Base-by-base conservation (phyloP, 2,329 filamentous ascomycete genomes). In the Periconia digitata region DNA sequence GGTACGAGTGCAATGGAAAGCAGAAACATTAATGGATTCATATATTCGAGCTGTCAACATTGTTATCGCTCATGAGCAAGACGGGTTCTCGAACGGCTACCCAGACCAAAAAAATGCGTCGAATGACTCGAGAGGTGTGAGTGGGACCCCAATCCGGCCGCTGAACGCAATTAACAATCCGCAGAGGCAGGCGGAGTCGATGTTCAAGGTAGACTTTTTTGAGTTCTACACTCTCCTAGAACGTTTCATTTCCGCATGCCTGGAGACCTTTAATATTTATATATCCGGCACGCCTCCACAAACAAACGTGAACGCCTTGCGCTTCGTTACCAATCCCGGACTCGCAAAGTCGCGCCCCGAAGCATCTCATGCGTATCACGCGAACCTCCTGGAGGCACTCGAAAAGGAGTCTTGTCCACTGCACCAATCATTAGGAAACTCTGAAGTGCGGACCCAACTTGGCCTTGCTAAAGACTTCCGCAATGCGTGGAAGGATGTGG, bases 191-290 rank as follows among this genome's bases (percentile, higher is more conserved):
- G 66, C 64, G n/a, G 66, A 70, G 40, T 59, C 66, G 15, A 89
- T 89, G 77, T 90, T 90, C 74, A 89, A 90, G 66, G 78, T 90
- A 7, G 87, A 90, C 62, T 90, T 90, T 54, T 85, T 87, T 69
- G 87, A 90, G 62, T 90, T 86, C 67, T 90, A 90, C 72, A 82
- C 83, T 43, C 78, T 88, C 29, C 79, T 90, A 6, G 87, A 90
- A 70, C 82, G 87, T 23, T 85, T 85, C 0, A 75, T 90, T 7
- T 84, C 88, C 1, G 80, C 85, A 40, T 72, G 88, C 1, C 78
- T 88, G n/a, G 78, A 77, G 0, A 79, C 88, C 0, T 86, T 85
- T 49, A 83, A 80, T 7, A 76, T 88, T 5, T 63, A 66, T 0
- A 74, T 89, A 1, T 66, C 69, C 6, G 55, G 49, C 1, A 49